phyloP scores from a whole-genome alignment of 2,329 filamentous ascomycete species.

The Lachnellula hyalina region DNA sequence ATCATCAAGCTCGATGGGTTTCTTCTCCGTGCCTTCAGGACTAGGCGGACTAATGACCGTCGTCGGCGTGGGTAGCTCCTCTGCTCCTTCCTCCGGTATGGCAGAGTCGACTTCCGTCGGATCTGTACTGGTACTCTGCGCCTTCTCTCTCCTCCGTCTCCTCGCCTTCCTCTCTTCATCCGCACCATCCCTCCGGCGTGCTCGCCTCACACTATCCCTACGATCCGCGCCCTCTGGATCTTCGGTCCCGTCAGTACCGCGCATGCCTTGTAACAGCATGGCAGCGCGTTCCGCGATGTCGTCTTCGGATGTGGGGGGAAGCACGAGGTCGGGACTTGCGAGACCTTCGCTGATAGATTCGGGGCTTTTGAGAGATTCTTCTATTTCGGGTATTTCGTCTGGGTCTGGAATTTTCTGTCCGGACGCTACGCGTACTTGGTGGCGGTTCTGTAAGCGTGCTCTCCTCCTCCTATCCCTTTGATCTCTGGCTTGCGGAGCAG shows the following conservation, averaged over 20 bases:
- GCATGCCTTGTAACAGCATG: conserved; percentile 75
- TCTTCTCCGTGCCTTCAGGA: conserved; percentile 24
- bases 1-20: conserved; percentile 28
- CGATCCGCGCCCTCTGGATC: conserved; percentile 48
- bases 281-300: conserved; percentile 84
- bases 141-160: conserved; percentile 61
- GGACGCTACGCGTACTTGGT: conserved; percentile 83
- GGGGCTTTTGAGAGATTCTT: conserved; percentile 50
- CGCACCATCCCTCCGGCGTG: conserved; percentile 56
- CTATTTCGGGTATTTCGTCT: conserved; percentile 54
- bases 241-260: conserved; percentile 51
- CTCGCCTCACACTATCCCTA: conserved; percentile 57
- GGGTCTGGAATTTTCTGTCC: conserved; percentile 82
- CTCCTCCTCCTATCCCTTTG: conserved; percentile 83
- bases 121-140: conserved; percentile 19
- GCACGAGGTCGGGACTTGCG: conserved; percentile 17
- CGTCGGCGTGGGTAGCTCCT: conserved; percentile 23
- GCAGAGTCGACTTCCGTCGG: conserved; percentile 6
- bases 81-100: conserved; percentile 1
- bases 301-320: conserved; percentile 37
- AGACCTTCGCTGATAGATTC: conserved; percentile 33
- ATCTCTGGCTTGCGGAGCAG: conserved; percentile 83
- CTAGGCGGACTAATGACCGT: conserved; percentile 30
- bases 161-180: conserved; percentile 70
- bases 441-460: conserved; percentile 81